Base-by-base conservation (phyloP, 805 yeast species). In the Metschnikowia lunata region DNA sequence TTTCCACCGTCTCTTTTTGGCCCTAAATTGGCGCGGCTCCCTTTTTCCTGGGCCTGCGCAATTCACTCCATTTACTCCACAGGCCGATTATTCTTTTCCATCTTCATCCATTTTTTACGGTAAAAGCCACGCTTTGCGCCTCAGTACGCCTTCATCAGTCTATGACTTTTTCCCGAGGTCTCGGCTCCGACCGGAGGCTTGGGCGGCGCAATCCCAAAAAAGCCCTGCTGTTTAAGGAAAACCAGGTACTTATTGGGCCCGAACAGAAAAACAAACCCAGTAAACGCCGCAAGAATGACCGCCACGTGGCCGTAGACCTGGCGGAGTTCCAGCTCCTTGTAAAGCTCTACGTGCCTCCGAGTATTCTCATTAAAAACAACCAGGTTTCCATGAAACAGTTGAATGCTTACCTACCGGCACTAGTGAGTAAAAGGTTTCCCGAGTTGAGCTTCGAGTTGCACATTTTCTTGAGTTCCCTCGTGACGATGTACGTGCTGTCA, bases 261-360 rank as follows among this genome's bases (percentile, higher is more conserved):
- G 23, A 18, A 5, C 23, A 3, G 23, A 27, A 30, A n/a, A 29
- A 34, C 10, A 34, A 42, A n/a, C 13, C 45, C 3, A 33, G 29
- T n/a, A 27, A 33, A 12, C 41, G 39, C 15, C 47, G 40, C 40
- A 48, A 37, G 28, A 40, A 36, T 32, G 54, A 48, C n/a, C 50
- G 56, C 18, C 26, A 79, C 64, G 43, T 72, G 69, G 28, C 66
- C 52, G 27, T 79, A 66, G 42, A 79, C 60, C 83, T 83, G 74
- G 34, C 54, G 36, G 36, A 71, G 63, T 49, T 79, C 75, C 18
- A 48, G 48, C 55, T 70, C 11, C 57, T 69, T 13, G 66, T 60
- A 43, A 57, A 53, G 43, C 51, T 69, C 28, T 67, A 55, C 48
- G 64, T 67, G 6, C 74, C 75, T 3, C 55, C 62, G 33, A 63